A percentile compares a stretch with the other conserved stretches of the same genome.
phyloP scores from a whole-genome alignment of 139 green algal genomes.

The Chlorella sp. region DNA sequence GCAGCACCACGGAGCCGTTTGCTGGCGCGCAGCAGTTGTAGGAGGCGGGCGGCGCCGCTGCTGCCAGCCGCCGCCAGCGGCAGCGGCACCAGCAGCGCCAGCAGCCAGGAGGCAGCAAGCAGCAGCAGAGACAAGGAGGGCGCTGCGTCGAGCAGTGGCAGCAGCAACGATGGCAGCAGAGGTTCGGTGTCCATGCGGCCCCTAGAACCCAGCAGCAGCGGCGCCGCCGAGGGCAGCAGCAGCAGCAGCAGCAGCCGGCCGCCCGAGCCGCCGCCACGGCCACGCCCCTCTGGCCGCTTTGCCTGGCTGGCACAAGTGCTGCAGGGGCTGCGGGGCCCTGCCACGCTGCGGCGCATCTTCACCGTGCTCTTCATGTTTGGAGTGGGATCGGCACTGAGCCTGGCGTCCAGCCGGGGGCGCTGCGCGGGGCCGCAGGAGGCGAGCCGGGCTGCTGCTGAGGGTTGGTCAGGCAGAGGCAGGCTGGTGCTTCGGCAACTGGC shows the following conservation, averaged over 20 bases:
- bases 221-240: neutral
- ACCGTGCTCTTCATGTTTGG: conserved; percentile 19
- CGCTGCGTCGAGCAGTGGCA: neutral
- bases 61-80: neutral
- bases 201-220: neutral
- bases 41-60: neutral
- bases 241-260: neutral
- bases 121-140: neutral
- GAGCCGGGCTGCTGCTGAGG: neutral
- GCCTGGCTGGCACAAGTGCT: neutral
- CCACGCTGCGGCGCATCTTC: conserved; percentile 6
- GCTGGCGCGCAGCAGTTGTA: neutral
- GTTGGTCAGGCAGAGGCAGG: neutral
- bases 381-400: neutral
- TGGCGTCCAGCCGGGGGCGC: conserved; percentile 17
- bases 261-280: neutral
- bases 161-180: neutral
- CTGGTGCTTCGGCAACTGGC: no score
- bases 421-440: conserved; percentile 22
- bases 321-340: neutral
- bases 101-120: neutral
- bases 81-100: conserved; percentile 3
- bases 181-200: neutral
- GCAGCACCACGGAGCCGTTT: neutral
- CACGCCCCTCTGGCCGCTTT: neutral